Evolutionary conservation across 192 early-diverging fungal genomes (phyloP).

Genomic region (Dispira simplex): DNA sequence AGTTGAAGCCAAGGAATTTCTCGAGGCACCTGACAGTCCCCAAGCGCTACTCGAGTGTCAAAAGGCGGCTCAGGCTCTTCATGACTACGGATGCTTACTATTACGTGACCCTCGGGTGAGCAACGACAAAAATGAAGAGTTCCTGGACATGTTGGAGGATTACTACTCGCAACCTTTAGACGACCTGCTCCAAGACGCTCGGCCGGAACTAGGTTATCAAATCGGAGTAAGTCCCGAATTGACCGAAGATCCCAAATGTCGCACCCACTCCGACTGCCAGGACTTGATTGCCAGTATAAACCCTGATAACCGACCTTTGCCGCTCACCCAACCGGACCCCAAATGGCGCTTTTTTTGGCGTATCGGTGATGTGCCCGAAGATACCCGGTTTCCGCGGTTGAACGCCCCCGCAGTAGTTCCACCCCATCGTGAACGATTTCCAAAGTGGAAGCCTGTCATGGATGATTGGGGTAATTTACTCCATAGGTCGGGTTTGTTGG

Average conservation of each 20-base stretch:
- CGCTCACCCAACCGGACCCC: slow-evolving; percentile 36
- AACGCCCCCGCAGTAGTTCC: slow-evolving; percentile 50
- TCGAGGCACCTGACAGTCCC: not conserved
- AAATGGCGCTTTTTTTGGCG: slow-evolving; percentile 66
- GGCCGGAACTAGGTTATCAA: slow-evolving; percentile 39
- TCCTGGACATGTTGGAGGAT: slow-evolving; percentile 49
- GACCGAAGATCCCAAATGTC: slow-evolving; percentile 49
- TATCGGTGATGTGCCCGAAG: slow-evolving; percentile 33
- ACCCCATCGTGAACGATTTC: slow-evolving; percentile 16
- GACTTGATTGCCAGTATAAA: slow-evolving; percentile 36
- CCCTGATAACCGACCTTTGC: slow-evolving; percentile 35
- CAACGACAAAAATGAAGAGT: slow-evolving; percentile 27
- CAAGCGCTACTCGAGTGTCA: slow-evolving; percentile 6
- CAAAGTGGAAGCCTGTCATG: slow-evolving; percentile 35
- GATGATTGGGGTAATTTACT: slow-evolving; percentile 44
- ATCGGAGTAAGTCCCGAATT: slow-evolving; percentile 47
- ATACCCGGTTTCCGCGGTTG: slow-evolving; percentile 39
- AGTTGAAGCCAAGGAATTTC: not conserved
- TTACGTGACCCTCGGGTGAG: slow-evolving; percentile 51
- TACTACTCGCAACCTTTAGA: slow-evolving; percentile 47
- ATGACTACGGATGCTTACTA: slow-evolving; percentile 42
- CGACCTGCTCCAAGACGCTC: slow-evolving; percentile 41
- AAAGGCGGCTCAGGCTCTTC: slow-evolving; percentile 41
- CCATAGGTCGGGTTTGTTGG: slow-evolving; percentile 30
- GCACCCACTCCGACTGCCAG: slow-evolving; percentile 36